A percentile compares a stretch with the other conserved stretches of the same genome.
These are phyloP conservation scores for Coelastrella sp. DNA, from an alignment of 139 green algal genomes.

Conservation along the genomic window DNA sequence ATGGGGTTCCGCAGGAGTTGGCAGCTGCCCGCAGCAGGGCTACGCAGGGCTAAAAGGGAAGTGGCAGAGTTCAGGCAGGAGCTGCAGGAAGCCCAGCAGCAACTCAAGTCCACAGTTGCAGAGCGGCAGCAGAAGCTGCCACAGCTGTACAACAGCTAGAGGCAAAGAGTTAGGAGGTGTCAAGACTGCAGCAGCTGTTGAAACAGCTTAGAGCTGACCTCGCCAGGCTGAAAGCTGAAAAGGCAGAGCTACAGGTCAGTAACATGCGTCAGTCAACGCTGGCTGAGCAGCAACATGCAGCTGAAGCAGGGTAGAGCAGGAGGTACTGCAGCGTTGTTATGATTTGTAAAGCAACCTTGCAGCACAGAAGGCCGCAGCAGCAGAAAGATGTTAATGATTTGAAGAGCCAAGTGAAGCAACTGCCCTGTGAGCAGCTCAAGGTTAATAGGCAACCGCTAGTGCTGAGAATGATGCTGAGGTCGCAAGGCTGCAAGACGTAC, in stretches of 20 bases:
- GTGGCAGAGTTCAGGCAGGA: neutral
- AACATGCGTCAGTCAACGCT: neutral
- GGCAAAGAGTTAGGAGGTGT: neutral
- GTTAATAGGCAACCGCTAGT: neutral
- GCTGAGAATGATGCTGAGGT: neutral
- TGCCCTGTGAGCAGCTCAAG: slow-evolving; percentile 12
- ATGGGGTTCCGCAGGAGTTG: neutral
- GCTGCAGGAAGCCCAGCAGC: neutral
- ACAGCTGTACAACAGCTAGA: neutral
- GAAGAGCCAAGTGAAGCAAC: neutral
- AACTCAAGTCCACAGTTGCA: neutral
- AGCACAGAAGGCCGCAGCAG: neutral
- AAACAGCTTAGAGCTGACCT: slow-evolving; percentile 3
- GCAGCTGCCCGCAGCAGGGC: neutral
- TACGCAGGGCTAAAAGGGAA: neutral
- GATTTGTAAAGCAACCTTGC: neutral
- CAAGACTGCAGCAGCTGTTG: neutral
- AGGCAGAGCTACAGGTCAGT: neutral
- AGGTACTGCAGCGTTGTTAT: neutral
- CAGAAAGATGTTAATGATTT: neutral
- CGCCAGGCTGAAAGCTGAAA: neutral
- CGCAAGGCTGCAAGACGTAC: neutral
- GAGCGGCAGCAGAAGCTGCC: neutral
- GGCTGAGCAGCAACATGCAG: neutral
- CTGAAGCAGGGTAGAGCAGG: neutral